Evolutionary conservation across 768 basidiomycete species (phyloP), one percentile per base, ranked within the genome.

Genomic region (Amanita pallidorosea): DNA sequence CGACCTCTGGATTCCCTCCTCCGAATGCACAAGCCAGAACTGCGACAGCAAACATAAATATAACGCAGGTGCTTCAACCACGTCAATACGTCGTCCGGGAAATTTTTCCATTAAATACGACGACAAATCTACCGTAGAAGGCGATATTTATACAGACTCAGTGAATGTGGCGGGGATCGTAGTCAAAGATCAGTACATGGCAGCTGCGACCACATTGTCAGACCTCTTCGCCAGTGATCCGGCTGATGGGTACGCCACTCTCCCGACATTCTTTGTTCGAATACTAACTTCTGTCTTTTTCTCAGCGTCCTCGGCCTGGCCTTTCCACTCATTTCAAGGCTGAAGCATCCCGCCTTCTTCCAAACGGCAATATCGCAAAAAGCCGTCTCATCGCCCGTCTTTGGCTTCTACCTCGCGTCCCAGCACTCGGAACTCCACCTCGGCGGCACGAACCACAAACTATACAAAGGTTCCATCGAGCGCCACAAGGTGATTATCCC

Each of bases 41-140:
- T 73, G 72, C 54, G 47, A 52, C 4, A 61, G 57, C 5, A 70
- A 74, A 55, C 61, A 54, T 23, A 55, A 55, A 38, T 75, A 73
- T 55, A 55, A 67, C 47, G 61, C 73, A 7, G 20, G 42, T 49
- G 7, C 49, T 62, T 51, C 47, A 59, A 34, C 29, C 56, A 49
- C 55, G 5, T 48, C 18, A 35, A 53, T 15, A 9, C 2, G 15
- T 13, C 40, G 29, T 25, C 37, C 27, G 2, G 52, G 52, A 11
- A 52, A 29, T 0, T 73, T 76, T 57, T 49, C 54, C 1, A 63
- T 76, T 22, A 0, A 45, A 23, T 79, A 75, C 46, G 74, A 68
- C 2, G 74, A 77, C 51, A 69, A 70, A 5, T 71, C 70, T 4
- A 56, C 60, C 6, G 70, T 71, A 13, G 47, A 52, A 17, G 75